Evolutionary conservation across 1,284 basidiomycete species (phyloP).

Genomic region (Clitocybe nebularis): DNA sequence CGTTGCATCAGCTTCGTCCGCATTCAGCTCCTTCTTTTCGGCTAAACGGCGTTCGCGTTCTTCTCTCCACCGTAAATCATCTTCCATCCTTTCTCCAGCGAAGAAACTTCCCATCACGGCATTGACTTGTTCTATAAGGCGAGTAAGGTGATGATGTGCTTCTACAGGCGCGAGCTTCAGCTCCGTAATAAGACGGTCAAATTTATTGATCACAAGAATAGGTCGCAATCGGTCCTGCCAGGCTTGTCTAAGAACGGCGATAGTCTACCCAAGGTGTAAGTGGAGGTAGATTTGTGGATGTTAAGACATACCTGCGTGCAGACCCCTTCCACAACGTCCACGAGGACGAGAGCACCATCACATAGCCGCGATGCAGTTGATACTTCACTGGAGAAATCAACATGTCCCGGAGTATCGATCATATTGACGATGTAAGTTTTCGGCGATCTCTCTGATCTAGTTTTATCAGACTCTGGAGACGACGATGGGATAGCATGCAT

Average conservation of each 20-base stretch:
- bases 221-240: constrained; percentile 90
- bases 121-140: constrained; percentile 96
- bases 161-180: constrained; percentile 89
- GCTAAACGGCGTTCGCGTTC: constrained; percentile 81
- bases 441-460: constrained; percentile 43
- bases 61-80: constrained; percentile 92
- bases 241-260: constrained; percentile 92
- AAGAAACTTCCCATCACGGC: constrained; percentile 98
- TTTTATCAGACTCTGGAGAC: constrained; percentile 24
- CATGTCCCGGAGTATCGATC: constrained; percentile 98
- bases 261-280: constrained; percentile 57
- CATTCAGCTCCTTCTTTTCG: constrained; percentile 65
- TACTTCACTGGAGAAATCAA: constrained; percentile 97
- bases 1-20: constrained; percentile 60
- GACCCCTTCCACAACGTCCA: constrained; percentile 98
- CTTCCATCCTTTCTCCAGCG: constrained; percentile 95
- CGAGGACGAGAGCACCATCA: constrained; percentile 94
- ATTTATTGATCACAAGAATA: constrained; percentile 95
- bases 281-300: neutral
- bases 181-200: constrained; percentile 94
- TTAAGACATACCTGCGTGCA: constrained; percentile 82
- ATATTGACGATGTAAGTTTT: constrained; percentile 85
- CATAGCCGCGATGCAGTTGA: constrained; percentile 92
- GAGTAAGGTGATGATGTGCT: constrained; percentile 91
- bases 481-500: constrained; percentile 15